A percentile compares a stretch with the other conserved stretches of the same genome.
Evolutionary conservation across 2,329 filamentous ascomycete genomes (phyloP).

Genomic region (Calonectria naviculata): DNA sequence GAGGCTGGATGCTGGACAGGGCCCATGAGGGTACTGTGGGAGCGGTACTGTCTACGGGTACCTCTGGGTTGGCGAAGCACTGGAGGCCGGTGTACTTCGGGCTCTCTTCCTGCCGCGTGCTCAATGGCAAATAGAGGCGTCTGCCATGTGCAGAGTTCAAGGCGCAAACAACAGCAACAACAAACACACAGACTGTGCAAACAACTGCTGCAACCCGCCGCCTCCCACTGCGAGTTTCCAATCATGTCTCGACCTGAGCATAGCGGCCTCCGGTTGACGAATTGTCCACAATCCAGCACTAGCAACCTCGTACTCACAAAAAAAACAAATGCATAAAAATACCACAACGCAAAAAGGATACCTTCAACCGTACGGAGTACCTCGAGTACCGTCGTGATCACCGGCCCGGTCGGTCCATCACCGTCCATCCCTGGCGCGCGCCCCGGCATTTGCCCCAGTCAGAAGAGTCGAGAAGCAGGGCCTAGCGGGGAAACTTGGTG

Average conservation of each 20-base stretch:
- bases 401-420: slow-evolving; percentile 38
- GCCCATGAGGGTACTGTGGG: not conserved
- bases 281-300: not conserved
- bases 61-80: not conserved
- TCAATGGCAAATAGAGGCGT: not conserved
- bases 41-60: not conserved
- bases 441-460: slow-evolving; percentile 31
- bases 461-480: slow-evolving; percentile 42
- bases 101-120: not conserved
- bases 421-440: slow-evolving; percentile 17
- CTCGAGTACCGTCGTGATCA: slow-evolving; percentile 15
- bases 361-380: slow-evolving; percentile 5
- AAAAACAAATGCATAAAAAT: not conserved
- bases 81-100: not conserved
- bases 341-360: not conserved
- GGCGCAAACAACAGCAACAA: not conserved
- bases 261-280: not conserved
- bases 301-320: not conserved
- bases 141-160: not conserved
- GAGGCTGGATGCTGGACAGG: not conserved
- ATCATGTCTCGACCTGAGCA: not conserved
- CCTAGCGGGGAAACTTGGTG: slow-evolving; percentile 40
- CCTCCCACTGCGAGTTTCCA: not conserved
- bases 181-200: not conserved
- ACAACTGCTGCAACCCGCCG: not conserved